Base-by-base conservation (phyloP, 352 stramenopile genomes). In the Thraustochytrium sp. region DNA sequence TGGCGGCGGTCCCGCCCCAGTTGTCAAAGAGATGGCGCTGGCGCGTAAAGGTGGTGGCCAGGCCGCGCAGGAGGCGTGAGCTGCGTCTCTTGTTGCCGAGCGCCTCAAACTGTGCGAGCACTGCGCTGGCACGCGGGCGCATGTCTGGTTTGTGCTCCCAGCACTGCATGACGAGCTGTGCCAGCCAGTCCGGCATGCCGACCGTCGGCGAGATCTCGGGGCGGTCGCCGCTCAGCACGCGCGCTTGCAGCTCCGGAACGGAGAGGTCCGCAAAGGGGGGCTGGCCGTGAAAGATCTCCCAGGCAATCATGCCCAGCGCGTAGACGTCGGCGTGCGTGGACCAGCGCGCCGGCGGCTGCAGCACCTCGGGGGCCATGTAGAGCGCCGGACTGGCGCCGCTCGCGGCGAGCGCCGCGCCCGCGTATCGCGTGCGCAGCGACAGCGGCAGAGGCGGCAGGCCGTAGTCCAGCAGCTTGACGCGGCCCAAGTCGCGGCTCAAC, bases 401-500 rank as follows among this genome's bases (percentile, higher is more conserved):
- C 18, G 49, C 49, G 26, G 18, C 26, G 18, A 55, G 18, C 18
- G 49, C 49, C 18, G 18, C 18, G 26, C 49, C 26, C 26, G 18
- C 26, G 49, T 55, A 55, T n/a, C n/a, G n/a, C n/a, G n/a, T n/a
- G n/a, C n/a, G n/a, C n/a, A n/a, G n/a, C n/a, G n/a, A n/a, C n/a
- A n/a, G n/a, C n/a, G n/a, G n/a, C n/a, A n/a, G n/a, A n/a, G n/a
- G n/a, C n/a, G n/a, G n/a, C n/a, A 55, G 0, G n/a, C 48, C 0
- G n/a, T 23, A 55, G 48, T 55, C 48, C n/a, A n/a, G 16, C 0
- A 55, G 48, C 48, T 55, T 55, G 18, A 55, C 0, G 0, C 18
- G 48, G 48, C 21, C 62, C 26, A 13, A 0, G 62, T 37, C 62
- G 36, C 37, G 37, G 1, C 13, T 89, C n/a, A 94, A 89, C 86